These are phyloP conservation scores for Sicyos baderoa DNA, from an alignment of 306 rosid genomes.

Conservation along the genomic window DNA sequence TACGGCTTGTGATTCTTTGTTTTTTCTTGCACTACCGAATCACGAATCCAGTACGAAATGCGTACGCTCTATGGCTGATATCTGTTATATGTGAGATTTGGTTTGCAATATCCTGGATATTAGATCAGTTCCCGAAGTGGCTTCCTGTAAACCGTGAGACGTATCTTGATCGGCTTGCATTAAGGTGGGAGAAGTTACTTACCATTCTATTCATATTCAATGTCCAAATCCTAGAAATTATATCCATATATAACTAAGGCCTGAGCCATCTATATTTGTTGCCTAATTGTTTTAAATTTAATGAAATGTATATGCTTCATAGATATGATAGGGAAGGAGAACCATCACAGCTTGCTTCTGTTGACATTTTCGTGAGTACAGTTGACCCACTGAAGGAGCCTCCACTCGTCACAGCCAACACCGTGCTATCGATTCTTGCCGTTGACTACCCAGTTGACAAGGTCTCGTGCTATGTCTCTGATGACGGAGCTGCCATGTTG, in stretches of 20 bases:
- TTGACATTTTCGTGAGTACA: conserved; percentile 93
- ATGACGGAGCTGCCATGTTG: conserved; percentile 97
- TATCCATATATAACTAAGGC: background rate
- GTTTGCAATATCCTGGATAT: conserved; percentile 94
- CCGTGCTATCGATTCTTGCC: conserved; percentile 86
- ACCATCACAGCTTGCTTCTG: conserved; percentile 84
- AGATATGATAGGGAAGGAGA: conserved; percentile 97
- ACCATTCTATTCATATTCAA: background rate
- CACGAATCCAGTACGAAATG: conserved; percentile 91
- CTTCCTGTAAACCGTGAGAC: conserved; percentile 94
- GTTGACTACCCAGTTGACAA: conserved; percentile 95
- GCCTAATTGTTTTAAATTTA: background rate
- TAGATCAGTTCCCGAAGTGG: conserved; percentile 99
- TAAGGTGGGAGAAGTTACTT: conserved; percentile 42
- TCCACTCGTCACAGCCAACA: conserved; percentile 94
- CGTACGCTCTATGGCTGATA: conserved; percentile 71
- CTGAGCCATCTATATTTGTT: background rate
- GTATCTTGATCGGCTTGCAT: conserved; percentile 82
- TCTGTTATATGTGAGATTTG: conserved; percentile 97
- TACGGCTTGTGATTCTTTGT: conserved; percentile 69
- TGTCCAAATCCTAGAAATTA: background rate
- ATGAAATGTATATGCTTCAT: conserved; percentile 22
- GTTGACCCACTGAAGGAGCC: conserved; percentile 97
- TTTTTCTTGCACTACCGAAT: conserved; percentile 88
- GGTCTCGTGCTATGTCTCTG: conserved; percentile 96